phyloP scores from a whole-genome alignment of 352 stramenopile species.

The Aphanomyces cochlioides region DNA sequence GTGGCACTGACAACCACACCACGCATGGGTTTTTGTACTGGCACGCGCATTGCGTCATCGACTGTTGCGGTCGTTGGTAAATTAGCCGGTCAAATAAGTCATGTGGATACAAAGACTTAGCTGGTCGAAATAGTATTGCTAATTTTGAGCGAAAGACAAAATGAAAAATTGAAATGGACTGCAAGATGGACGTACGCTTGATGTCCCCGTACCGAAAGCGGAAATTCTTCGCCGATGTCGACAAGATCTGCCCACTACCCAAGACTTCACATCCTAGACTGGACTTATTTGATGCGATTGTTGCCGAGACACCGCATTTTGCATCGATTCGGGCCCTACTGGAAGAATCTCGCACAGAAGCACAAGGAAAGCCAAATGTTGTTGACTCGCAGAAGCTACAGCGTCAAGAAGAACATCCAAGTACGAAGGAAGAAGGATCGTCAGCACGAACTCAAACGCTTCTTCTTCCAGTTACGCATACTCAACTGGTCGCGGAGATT shows the following conservation, averaged over 20 bases:
- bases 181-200: neutral
- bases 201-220: slow-evolving; percentile 54
- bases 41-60: no score
- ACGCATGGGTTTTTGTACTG: no score
- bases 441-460: slow-evolving; percentile 6
- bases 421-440: neutral
- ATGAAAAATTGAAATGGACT: no score
- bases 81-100: no score
- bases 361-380: no score
- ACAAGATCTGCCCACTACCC: slow-evolving; percentile 23
- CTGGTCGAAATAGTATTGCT: no score
- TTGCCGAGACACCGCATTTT: slow-evolving; percentile 10
- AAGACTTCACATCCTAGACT: neutral
- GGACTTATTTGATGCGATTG: neutral
- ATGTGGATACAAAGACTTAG: no score
- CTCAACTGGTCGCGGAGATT: neutral
- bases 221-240: slow-evolving; percentile 70
- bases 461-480: neutral
- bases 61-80: no score
- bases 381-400: no score
- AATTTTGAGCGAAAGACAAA: no score
- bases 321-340: neutral
- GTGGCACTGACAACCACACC: no score
- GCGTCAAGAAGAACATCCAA: no score
- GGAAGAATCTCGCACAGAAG: neutral